These are phyloP conservation scores for Thermothielavioides terrestris DNA, from an alignment of 495 filamentous ascomycete genomes.

Conservation along the genomic window DNA sequence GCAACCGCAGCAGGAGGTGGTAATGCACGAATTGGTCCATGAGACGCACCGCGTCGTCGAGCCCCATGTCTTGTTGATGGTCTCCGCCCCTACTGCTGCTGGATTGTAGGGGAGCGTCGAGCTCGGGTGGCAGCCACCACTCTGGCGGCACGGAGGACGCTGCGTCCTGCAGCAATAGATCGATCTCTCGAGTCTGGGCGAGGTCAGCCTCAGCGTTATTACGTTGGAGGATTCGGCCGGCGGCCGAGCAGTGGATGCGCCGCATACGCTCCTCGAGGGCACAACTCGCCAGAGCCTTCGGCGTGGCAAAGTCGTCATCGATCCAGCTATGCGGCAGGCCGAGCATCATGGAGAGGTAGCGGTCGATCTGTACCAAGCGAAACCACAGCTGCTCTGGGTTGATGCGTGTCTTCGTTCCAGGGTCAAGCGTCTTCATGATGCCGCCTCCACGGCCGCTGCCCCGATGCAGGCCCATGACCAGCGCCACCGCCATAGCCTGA, in stretches of 20 bases:
- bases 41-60: constrained; percentile 18
- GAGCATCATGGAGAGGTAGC: constrained; percentile 28
- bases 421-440: neutral
- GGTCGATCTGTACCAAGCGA: constrained; percentile 26
- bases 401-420: constrained; percentile 4
- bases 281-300: constrained; percentile 6
- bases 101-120: constrained; percentile 3
- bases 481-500: constrained; percentile 36
- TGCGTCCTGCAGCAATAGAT: constrained; percentile 25
- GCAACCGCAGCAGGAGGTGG: constrained; percentile 27
- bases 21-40: constrained; percentile 28
- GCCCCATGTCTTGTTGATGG: too few relatives aligned
- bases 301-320: constrained; percentile 17
- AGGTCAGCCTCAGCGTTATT: constrained; percentile 15
- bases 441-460: neutral
- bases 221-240: constrained; percentile 20
- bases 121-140: constrained; percentile 26
- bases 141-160: constrained; percentile 24
- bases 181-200: constrained; percentile 19
- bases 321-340: constrained; percentile 24
- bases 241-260: constrained; percentile 22
- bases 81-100: too few relatives aligned
- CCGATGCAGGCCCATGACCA: constrained; percentile 40
- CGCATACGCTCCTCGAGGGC: constrained; percentile 22
- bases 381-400: constrained; percentile 26